Percentiles rank a stretch among this genome's conserved stretches.
phyloP scores from a whole-genome alignment of 768 basidiomycete species.

The Amanita exitialis region DNA sequence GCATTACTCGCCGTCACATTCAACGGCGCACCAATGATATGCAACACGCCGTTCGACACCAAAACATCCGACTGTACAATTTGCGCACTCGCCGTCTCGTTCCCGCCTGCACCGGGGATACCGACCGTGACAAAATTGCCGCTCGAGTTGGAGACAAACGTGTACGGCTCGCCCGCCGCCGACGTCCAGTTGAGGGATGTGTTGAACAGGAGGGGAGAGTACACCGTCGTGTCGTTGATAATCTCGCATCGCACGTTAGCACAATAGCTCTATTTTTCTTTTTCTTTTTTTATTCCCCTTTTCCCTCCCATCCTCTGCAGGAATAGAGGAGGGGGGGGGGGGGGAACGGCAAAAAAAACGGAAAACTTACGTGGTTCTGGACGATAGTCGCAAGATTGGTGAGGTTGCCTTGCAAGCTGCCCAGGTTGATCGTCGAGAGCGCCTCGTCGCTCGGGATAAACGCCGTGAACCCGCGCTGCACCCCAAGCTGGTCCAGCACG shows the following conservation, averaged over 20 bases:
- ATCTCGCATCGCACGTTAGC: slow-evolving; percentile 21
- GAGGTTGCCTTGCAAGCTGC: slow-evolving; percentile 28
- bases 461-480: slow-evolving; percentile 47
- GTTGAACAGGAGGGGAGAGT: slow-evolving; percentile 38
- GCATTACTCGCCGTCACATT: slow-evolving; percentile 29
- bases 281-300: no score
- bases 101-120: slow-evolving; percentile 8
- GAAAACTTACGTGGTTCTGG: slow-evolving; percentile 46
- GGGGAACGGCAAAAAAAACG: no score
- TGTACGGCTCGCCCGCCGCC: slow-evolving; percentile 45
- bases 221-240: slow-evolving; percentile 60
- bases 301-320: no score
- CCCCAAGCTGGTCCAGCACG: slow-evolving; percentile 19
- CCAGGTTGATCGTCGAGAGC: slow-evolving; percentile 21
- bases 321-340: no score
- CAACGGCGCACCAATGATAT: slow-evolving; percentile 48
- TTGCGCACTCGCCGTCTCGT: slow-evolving; percentile 26
- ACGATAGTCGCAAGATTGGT: slow-evolving; percentile 36
- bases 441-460: slow-evolving; percentile 56
- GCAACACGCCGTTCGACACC: slow-evolving; percentile 58
- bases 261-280: no score
- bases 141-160: slow-evolving; percentile 41
- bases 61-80: slow-evolving; percentile 53
- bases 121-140: slow-evolving; percentile 44
- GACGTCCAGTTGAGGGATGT: slow-evolving; percentile 24